Evolutionary conservation across 306 rosid species (phyloP), one percentile per base, ranked within the genome.

Genomic region (Malus fusca): DNA sequence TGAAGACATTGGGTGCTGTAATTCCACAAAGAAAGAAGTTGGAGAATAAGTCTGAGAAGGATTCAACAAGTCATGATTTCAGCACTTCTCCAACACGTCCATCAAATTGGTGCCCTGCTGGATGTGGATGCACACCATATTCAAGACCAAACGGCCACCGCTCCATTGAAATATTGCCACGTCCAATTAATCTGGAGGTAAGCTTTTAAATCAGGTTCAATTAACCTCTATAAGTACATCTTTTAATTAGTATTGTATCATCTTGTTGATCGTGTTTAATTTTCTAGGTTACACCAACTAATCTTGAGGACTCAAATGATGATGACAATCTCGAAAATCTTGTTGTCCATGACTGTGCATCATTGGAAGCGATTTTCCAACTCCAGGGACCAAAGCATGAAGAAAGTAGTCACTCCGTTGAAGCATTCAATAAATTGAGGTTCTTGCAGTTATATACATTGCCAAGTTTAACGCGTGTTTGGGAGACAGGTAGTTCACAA

Each of bases 281-380:
- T 33, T 33, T 33, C 2, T 33, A 33, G 37, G 37, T 33, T 33
- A 6, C 37, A 33, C 37, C 8, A 33, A 1, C 37, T 5, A 33
- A 33, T 33, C 37, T 33, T 1, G 8, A 33, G 8, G 37, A 33
- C 37, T 33, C 37, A 33, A 33, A 33, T 5, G 37, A 33, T 33
- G 5, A 33, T 33, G 37, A 33, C 0, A 33, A 33, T 33, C 37
- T 59, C 6, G 33, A 23, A 23, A 4, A 6, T 59, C 65, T 59
- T 23, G 0, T 0, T 4, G 8, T 59, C 25, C 0, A 0, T 1
- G 1, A 0, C 0, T 59, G 65, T 23, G 0, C 0, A 1, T 59
- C 65, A 59, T 0, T 59, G 15, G 33, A 59, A 59, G 17, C 23
- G 28, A 23, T 59, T 22, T 23, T 59, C 30, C 31, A 56, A 56